phyloP scores from a whole-genome alignment of 2,329 filamentous ascomycete genomes.

The Cadophora gregata region DNA sequence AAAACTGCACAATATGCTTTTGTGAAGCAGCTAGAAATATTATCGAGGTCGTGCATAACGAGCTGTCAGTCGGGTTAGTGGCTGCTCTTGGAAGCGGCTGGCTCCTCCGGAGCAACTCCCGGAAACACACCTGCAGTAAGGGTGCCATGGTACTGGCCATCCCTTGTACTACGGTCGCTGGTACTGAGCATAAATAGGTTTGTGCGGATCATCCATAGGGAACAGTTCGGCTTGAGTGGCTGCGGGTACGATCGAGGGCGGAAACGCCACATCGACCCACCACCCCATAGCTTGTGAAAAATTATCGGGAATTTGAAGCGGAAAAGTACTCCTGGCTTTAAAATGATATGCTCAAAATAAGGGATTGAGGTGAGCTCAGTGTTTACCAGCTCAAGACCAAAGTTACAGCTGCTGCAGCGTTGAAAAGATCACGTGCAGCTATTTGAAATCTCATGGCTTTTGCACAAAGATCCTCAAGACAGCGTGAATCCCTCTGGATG shows the following conservation, averaged over 20 bases:
- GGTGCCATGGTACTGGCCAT: conserved; percentile 6
- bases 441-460: no score
- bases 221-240: not conserved
- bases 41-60: not conserved
- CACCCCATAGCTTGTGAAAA: not conserved
- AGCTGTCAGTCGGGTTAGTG: not conserved
- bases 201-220: not conserved
- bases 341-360: no score
- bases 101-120: not conserved
- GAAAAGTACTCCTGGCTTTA: no score
- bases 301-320: not conserved
- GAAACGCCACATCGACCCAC: not conserved
- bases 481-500: no score
- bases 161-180: not conserved
- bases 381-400: no score
- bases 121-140: conserved; percentile 10
- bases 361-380: no score
- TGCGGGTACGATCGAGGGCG: not conserved
- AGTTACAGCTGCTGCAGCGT: no score
- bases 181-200: not conserved
- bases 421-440: no score
- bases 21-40: conserved; percentile 13
- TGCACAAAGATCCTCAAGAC: no score
- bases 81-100: not conserved
- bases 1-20: not conserved